Evolutionary conservation across 441 rosid genomes (phyloP).

Genomic region (Syzygium malaccense): DNA sequence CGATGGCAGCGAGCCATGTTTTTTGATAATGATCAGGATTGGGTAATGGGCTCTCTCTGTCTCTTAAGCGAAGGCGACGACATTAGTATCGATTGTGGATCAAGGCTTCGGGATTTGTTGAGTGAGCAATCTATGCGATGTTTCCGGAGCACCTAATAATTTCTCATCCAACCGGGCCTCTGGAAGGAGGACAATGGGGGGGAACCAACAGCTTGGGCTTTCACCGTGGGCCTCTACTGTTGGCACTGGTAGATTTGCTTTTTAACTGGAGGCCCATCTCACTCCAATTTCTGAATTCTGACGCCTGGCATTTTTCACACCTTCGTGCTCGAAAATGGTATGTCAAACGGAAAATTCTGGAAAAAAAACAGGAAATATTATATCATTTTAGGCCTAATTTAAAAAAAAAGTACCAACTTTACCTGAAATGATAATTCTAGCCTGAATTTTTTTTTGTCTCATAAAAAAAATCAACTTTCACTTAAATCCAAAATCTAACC

Average conservation of each 20-base stretch:
- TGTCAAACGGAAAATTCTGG: not conserved
- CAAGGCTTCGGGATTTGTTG: not conserved
- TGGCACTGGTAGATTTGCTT: not conserved
- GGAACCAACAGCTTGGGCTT: not conserved
- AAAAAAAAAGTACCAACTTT: no score
- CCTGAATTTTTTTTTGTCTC: no score
- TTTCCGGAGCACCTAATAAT: not conserved
- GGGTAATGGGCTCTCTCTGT: not conserved
- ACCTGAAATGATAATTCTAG: no score
- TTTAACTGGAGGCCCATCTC: not conserved
- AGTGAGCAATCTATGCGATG: not conserved
- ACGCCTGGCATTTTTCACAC: not conserved
- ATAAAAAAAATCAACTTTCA: no score
- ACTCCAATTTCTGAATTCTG: not conserved
- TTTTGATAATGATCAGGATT: rapidly evolving
- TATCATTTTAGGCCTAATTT: no score
- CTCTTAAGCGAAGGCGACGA: no score
- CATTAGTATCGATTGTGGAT: no score
- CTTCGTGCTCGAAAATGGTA: not conserved
- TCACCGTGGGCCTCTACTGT: not conserved
- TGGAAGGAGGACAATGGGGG: not conserved
- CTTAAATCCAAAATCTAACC: no score
- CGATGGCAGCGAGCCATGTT: not conserved
- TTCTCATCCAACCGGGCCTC: not conserved
- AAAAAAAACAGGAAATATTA: not conserved